phyloP scores from a whole-genome alignment of 1,284 basidiomycete genomes.

The Ceratobasidium sp. region DNA sequence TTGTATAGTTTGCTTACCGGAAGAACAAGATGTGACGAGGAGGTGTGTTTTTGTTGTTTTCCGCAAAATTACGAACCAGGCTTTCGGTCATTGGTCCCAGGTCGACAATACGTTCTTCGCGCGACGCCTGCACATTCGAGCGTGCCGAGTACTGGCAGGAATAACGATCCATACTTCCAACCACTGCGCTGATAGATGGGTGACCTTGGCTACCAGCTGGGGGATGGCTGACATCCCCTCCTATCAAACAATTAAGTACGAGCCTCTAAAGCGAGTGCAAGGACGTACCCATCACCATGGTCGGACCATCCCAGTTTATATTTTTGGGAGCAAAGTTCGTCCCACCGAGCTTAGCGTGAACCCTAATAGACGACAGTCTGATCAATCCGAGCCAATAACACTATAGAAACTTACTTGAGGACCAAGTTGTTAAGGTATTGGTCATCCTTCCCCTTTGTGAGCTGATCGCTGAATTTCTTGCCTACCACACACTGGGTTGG shows the following conservation, averaged over 20 bases:
- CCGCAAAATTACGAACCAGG: constrained; percentile 14
- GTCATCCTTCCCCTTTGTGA: constrained; percentile 54
- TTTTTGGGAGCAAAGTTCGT: constrained; percentile 41
- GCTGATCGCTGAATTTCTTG: constrained; percentile 29
- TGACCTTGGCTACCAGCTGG: constrained; percentile 71
- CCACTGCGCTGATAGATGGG: constrained; percentile 82
- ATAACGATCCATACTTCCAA: constrained; percentile 77
- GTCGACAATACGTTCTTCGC: constrained; percentile 74
- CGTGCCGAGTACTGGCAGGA: constrained; percentile 66
- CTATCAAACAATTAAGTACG: neutral
- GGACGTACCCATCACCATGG: constrained; percentile 43
- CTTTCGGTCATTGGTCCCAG: constrained; percentile 29
- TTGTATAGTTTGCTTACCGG: constrained; percentile 14
- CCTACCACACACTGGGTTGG: constrained; percentile 75
- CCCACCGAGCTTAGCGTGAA: constrained; percentile 44
- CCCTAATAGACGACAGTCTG: neutral
- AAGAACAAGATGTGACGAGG: constrained; percentile 44
- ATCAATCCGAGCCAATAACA: neutral
- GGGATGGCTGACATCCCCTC: constrained; percentile 46
- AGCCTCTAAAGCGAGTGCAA: neutral
- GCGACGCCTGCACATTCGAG: constrained; percentile 75
- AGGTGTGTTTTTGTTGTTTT: constrained; percentile 23
- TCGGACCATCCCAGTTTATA: constrained; percentile 28
- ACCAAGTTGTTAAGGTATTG: constrained; percentile 85
- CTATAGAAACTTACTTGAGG: constrained; percentile 64